Base-by-base conservation (phyloP, 768 basidiomycete genomes). In the Lactifluus rugatus region DNA sequence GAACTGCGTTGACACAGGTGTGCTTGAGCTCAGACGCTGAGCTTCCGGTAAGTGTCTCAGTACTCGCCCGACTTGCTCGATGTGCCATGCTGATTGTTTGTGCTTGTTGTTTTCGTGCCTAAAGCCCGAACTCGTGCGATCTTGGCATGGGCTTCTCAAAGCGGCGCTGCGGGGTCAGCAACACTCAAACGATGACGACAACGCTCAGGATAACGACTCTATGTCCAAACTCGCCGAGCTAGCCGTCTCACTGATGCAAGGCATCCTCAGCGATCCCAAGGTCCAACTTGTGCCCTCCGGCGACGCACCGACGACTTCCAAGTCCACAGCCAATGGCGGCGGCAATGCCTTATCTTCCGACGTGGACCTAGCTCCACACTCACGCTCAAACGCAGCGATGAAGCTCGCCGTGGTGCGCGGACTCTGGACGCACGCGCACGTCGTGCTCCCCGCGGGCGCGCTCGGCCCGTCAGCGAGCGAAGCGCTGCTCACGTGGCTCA, bases 141-240 rank as follows among this genome's bases (percentile, higher is more conserved):
- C 81, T 8, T 89, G 85, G 86, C 71, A 75, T 37, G 77, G 78
- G 42, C 67, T 89, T 32, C 62, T 87, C 39, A 74, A 73, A 51
- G 74, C 78, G 2, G 78, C 79, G 32, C 74, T 81, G 16, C 65
- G 73, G 0, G 65, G 69, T 50, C 68, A 80, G 5, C 71, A 80
- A 71, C 75, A 83, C 57, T 42, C 48, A 47, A 34, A 31, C 42
- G 50, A 57, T 55, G 32, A 44, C 54, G 21, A 17, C 8, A 48
- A 36, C 6, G 34, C 25, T 6, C 57, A 59, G 48, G 76, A 72
- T 1, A 77, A 81, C 28, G 63, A 67, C 8, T 62, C 63, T 3
- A 31, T 68, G 23, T 23, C 60, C 3, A 52, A 60, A 9, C 60
- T 70, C 6, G 66, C 67, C 1, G 57, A 48, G 26, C 57, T 60